These are phyloP conservation scores for Imleria badia DNA, from an alignment of 768 basidiomycete species.

Conservation along the genomic window DNA sequence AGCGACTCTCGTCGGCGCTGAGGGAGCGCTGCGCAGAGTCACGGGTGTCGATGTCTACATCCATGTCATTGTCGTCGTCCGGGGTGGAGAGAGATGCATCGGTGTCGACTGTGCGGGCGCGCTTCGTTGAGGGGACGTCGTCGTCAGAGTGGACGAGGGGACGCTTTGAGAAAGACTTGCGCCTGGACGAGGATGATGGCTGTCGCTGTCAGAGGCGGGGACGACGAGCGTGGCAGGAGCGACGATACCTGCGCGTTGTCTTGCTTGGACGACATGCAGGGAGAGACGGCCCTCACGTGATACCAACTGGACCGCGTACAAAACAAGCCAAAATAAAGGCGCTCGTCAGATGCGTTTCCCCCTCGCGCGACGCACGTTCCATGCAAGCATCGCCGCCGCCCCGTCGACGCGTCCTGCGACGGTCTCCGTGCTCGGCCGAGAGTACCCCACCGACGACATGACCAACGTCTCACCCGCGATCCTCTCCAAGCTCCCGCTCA, in stretches of 20 bases:
- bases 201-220: constrained; percentile 14
- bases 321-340: constrained; percentile 24
- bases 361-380: constrained; percentile 4
- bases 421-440: constrained; percentile 57
- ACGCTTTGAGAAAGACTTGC: constrained; percentile 25
- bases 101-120: constrained; percentile 26
- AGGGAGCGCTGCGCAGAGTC: constrained; percentile 22
- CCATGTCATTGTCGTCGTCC: constrained; percentile 44
- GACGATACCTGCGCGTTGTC: constrained; percentile 23
- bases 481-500: constrained; percentile 72
- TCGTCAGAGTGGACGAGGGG: constrained; percentile 37
- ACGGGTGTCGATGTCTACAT: constrained; percentile 40
- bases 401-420: constrained; percentile 10
- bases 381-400: constrained; percentile 7
- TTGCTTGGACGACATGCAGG: constrained; percentile 18
- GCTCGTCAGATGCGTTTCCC: constrained; percentile 20
- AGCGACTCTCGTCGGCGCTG: constrained; percentile 19
- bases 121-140: constrained; percentile 51
- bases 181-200: constrained; percentile 19
- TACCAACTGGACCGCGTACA: not conserved
- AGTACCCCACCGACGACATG: constrained; percentile 72
- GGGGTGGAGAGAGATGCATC: constrained; percentile 35
- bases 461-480: constrained; percentile 90
- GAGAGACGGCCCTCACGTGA: constrained; percentile 7
- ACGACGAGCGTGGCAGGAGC: not conserved